phyloP scores from a whole-genome alignment of 164 flowering plant genomes.

The Saururus chinensis region DNA sequence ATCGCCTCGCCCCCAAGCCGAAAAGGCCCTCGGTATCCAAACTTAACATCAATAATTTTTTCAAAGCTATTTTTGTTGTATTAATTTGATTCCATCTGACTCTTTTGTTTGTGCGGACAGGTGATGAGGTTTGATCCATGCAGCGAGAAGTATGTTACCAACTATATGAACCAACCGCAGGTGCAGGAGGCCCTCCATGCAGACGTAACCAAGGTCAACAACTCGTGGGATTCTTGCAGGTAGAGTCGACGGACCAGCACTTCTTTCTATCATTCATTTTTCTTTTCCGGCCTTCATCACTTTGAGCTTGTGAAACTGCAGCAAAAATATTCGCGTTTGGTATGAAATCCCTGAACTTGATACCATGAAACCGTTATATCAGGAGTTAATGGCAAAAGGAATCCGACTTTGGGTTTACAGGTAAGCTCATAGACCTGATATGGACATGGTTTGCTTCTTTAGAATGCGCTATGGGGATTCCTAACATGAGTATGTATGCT shows the following conservation, averaged over 20 bases:
- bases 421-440: slow-evolving; percentile 12
- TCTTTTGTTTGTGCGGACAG: slow-evolving; percentile 2
- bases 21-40: slow-evolving; percentile 22
- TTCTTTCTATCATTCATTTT: too few relatives aligned
- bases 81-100: background rate
- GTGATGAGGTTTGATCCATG: slow-evolving; percentile 43
- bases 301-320: too few relatives aligned
- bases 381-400: slow-evolving; percentile 38
- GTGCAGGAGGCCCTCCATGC: too few relatives aligned
- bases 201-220: slow-evolving; percentile 4
- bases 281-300: background rate
- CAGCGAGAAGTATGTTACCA: slow-evolving; percentile 29
- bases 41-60: background rate
- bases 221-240: slow-evolving; percentile 30
- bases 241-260: too few relatives aligned
- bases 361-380: slow-evolving; percentile 43
- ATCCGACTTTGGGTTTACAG: slow-evolving; percentile 71
- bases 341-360: slow-evolving; percentile 25
- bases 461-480: too few relatives aligned
- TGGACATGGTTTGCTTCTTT: background rate
- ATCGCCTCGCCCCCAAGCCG: slow-evolving; percentile 28
- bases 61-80: background rate
- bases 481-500: background rate
- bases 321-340: slow-evolving; percentile 32
- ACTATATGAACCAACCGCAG: slow-evolving; percentile 42